These are phyloP conservation scores for Phlyctochytrium bullatum DNA, from an alignment of 192 early-diverging fungal genomes.

Conservation along the genomic window DNA sequence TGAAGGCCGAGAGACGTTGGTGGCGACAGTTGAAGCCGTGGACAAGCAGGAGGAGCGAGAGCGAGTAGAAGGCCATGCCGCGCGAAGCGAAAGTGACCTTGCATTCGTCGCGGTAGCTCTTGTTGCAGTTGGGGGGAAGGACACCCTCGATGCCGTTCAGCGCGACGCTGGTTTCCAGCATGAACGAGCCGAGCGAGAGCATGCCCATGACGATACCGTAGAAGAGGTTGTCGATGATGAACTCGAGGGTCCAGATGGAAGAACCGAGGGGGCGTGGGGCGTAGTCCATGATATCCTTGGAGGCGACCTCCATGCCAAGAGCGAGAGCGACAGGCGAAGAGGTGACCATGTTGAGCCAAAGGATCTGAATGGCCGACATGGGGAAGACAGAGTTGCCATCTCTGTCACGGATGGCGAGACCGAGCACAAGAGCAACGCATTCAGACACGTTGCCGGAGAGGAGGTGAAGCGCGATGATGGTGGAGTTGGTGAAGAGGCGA, in stretches of 20 bases:
- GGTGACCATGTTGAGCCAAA: constrained; percentile 80
- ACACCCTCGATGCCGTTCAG: not conserved
- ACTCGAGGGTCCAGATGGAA: constrained; percentile 64
- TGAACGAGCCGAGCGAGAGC: constrained; percentile 63
- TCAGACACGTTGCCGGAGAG: constrained; percentile 77
- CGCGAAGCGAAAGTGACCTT: constrained; percentile 69
- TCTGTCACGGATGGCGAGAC: constrained; percentile 68
- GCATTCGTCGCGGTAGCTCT: constrained; percentile 54
- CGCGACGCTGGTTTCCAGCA: constrained; percentile 39
- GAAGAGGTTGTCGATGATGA: constrained; percentile 64
- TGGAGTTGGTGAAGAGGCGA: constrained; percentile 74
- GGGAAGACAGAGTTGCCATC: constrained; percentile 66
- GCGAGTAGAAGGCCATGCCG: constrained; percentile 65
- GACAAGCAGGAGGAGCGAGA: constrained; percentile 68
- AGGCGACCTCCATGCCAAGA: constrained; percentile 69
- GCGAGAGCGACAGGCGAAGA: constrained; percentile 77
- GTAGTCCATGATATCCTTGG: constrained; percentile 65
- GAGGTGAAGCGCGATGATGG: constrained; percentile 69
- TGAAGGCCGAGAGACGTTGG: constrained; percentile 61
- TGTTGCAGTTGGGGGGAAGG: constrained; percentile 22
- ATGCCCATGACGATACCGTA: constrained; percentile 67
- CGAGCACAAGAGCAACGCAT: constrained; percentile 67
- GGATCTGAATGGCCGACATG: constrained; percentile 73
- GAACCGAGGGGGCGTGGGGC: constrained; percentile 64
- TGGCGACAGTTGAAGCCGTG: constrained; percentile 77